phyloP scores from a whole-genome alignment of 2,329 filamentous ascomycete species.

The Diaporthe nobilis region DNA sequence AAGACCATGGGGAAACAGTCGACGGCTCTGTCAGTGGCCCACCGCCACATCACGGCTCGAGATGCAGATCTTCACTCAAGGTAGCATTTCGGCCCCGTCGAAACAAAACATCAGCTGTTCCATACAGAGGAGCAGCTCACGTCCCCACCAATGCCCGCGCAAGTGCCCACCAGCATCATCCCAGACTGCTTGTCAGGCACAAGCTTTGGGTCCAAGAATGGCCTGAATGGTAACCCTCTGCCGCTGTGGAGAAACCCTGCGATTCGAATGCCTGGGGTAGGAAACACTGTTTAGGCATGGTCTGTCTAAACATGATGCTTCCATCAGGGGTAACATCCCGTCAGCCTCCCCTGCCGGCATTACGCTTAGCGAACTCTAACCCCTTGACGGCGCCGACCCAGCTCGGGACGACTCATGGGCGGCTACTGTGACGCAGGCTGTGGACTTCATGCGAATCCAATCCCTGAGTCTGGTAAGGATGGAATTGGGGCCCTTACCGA shows the following conservation, averaged over 20 bases:
- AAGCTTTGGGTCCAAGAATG: slow-evolving; percentile 12
- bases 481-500: slow-evolving; percentile 19
- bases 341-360: slow-evolving; percentile 3
- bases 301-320: slow-evolving; percentile 17
- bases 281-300: slow-evolving; percentile 24
- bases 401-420: slow-evolving; percentile 35
- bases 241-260: slow-evolving; percentile 23
- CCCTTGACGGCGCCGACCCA: slow-evolving; percentile 11
- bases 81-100: slow-evolving; percentile 29
- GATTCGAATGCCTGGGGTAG: slow-evolving; percentile 26
- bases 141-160: slow-evolving; percentile 39
- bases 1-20: slow-evolving; percentile 20
- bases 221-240: not conserved
- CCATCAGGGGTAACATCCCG: slow-evolving; percentile 28
- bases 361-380: slow-evolving; percentile 32
- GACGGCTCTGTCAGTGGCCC: slow-evolving; percentile 1
- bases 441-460: not conserved
- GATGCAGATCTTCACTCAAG: not conserved
- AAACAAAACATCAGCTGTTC: slow-evolving; percentile 40
- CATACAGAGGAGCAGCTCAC: slow-evolving; percentile 30
- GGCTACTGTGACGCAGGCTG: slow-evolving; percentile 34
- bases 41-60: not conserved
- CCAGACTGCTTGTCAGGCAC: slow-evolving; percentile 23
- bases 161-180: slow-evolving; percentile 5
- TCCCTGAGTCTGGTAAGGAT: not conserved